These are phyloP conservation scores for Aegilops sharonensis DNA, from an alignment of 176 grass and related monocot genomes.

Conservation along the genomic window DNA sequence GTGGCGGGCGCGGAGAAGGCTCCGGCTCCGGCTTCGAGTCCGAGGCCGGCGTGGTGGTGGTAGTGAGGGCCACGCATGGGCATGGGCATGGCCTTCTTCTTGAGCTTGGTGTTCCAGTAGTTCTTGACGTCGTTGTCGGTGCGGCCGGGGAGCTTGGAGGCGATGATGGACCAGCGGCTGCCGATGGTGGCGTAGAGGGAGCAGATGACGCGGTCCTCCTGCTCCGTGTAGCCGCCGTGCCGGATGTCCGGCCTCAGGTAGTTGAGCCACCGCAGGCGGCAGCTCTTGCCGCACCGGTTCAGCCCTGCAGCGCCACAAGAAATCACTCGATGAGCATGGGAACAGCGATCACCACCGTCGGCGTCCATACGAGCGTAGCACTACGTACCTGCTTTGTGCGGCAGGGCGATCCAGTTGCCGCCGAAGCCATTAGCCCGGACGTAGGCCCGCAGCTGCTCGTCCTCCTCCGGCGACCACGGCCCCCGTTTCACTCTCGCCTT, in stretches of 20 bases:
- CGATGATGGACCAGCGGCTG: slow-evolving; percentile 93
- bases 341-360: neutral
- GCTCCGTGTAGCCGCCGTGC: slow-evolving; percentile 82
- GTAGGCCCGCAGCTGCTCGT: slow-evolving; percentile 63
- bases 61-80: neutral
- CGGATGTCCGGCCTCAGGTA: slow-evolving; percentile 82
- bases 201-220: slow-evolving; percentile 72
- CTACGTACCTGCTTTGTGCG: slow-evolving; percentile 75
- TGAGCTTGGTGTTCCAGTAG: slow-evolving; percentile 98
- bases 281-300: slow-evolving; percentile 89
- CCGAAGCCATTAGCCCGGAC: slow-evolving; percentile 61
- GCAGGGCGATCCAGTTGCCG: slow-evolving; percentile 93
- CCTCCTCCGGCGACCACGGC: slow-evolving; percentile 89
- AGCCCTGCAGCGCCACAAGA: slow-evolving; percentile 38
- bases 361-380: too few relatives aligned
- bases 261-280: slow-evolving; percentile 86
- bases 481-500: slow-evolving; percentile 84
- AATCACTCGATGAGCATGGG: neutral
- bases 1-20: neutral
- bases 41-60: neutral
- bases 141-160: slow-evolving; percentile 79
- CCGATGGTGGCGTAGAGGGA: slow-evolving; percentile 69
- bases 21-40: neutral
- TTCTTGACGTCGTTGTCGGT: slow-evolving; percentile 98
- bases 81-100: slow-evolving; percentile 72